These are phyloP conservation scores for Trichosporon coremiiforme DNA, from an alignment of 1,284 basidiomycete genomes.

Conservation along the genomic window DNA sequence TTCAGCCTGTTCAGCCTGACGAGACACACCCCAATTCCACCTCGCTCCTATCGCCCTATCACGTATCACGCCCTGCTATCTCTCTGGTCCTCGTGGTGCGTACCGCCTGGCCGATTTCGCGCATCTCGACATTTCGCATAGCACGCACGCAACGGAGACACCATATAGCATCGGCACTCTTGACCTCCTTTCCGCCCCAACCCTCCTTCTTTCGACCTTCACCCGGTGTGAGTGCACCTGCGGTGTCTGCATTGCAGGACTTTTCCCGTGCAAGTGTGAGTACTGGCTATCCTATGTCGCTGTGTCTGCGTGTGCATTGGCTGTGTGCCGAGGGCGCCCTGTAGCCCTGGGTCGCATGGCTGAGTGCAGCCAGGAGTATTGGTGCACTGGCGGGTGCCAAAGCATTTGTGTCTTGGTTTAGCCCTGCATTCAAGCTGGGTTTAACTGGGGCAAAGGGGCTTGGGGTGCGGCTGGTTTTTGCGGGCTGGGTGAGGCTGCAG, in stretches of 20 bases:
- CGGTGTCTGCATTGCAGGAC: conserved; percentile 4
- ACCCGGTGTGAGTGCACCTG: conserved; percentile 6
- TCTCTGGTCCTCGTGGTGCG: background rate
- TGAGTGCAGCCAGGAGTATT: too few relatives aligned
- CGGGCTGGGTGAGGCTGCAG: background rate
- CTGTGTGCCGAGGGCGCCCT: background rate
- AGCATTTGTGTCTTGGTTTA: background rate
- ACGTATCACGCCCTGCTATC: background rate
- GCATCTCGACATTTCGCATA: conserved; percentile 8
- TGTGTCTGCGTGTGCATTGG: conserved; percentile 8
- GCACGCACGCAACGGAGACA: conserved; percentile 8
- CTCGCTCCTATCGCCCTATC: background rate
- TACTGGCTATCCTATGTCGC: conserved; percentile 4
- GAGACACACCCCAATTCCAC: background rate
- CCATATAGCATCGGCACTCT: conserved; percentile 8
- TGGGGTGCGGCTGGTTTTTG: background rate
- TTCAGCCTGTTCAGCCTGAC: background rate
- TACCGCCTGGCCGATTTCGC: background rate
- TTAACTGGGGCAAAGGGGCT: background rate
- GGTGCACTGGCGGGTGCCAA: background rate
- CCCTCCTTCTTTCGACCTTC: background rate
- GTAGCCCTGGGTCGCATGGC: background rate
- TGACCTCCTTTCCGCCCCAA: background rate
- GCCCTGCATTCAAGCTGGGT: background rate
- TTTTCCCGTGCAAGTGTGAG: background rate